Percentiles rank a stretch among this genome's conserved stretches.
These are phyloP conservation scores for Liriodendron chinense DNA, from an alignment of 164 flowering plant species.

Conservation along the genomic window DNA sequence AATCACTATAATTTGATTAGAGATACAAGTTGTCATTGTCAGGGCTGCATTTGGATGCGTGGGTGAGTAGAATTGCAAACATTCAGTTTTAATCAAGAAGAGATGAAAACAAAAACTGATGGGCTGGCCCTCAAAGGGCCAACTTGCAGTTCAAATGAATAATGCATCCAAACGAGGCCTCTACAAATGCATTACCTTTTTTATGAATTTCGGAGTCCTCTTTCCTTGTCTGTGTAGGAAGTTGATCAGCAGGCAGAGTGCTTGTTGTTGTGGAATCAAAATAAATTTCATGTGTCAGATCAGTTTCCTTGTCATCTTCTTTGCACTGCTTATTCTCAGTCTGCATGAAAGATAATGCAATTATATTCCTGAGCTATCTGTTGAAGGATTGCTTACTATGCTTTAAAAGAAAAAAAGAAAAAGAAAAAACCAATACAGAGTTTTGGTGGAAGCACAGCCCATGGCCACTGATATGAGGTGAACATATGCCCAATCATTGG, in stretches of 20 bases:
- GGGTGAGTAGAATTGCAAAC: neutral
- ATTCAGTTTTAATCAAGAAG: neutral
- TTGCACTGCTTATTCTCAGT: constrained; percentile 16
- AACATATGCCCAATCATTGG: no score
- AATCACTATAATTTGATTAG: neutral
- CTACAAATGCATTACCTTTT: constrained; percentile 31
- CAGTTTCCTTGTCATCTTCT: constrained; percentile 18
- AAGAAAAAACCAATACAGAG: neutral
- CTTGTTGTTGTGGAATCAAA: neutral
- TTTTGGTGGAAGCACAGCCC: neutral
- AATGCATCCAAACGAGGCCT: neutral
- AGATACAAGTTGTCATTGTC: neutral
- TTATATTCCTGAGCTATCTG: neutral
- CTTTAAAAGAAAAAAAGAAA: no score
- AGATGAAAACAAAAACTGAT: neutral
- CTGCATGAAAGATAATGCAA: constrained; percentile 28
- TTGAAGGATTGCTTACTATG: neutral
- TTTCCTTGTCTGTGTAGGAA: constrained; percentile 10
- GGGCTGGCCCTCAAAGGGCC: neutral
- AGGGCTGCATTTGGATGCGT: neutral
- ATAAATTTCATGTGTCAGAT: constrained; percentile 10
- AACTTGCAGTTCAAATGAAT: neutral
- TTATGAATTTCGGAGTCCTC: constrained; percentile 17
- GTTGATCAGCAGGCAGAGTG: constrained; percentile 16
- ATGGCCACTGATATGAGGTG: no score